Conservation (phyloP, 2,329 filamentous ascomycete species). For the Xylaria sp. region DNA sequence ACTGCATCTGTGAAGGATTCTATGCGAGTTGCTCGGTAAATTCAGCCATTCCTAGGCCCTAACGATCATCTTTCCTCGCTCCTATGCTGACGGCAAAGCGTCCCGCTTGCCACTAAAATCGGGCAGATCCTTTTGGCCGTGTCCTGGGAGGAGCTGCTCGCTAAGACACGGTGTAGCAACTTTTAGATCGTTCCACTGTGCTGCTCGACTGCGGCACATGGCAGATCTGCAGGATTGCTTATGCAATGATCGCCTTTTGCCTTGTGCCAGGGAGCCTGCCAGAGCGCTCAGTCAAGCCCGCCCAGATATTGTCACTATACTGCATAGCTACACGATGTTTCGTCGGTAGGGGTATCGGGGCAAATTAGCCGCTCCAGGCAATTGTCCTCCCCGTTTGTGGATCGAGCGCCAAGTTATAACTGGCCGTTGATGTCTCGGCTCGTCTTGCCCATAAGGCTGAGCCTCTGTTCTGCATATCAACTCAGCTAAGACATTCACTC, state of each 20-base stretch:
- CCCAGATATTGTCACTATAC: too few relatives aligned
- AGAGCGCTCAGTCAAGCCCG: background rate
- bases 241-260: background rate
- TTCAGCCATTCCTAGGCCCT: background rate
- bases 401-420: background rate
- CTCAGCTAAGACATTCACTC: background rate
- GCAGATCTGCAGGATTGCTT: background rate
- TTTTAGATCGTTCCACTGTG: too few relatives aligned
- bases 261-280: background rate
- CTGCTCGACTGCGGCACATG: background rate
- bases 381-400: too few relatives aligned
- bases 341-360: too few relatives aligned
- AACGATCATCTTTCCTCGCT: background rate
- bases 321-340: too few relatives aligned
- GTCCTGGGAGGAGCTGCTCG: too few relatives aligned
- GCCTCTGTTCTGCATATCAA: background rate
- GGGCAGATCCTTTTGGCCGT: conserved; percentile 13
- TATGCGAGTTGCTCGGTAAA: background rate
- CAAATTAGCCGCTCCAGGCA: too few relatives aligned
- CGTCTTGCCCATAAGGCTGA: background rate
- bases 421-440: background rate
- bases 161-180: too few relatives aligned
- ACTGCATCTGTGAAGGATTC: background rate
- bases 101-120: background rate
- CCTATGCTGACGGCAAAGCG: background rate